These are phyloP conservation scores for Guadua angustifolia DNA, from an alignment of 176 grass and related monocot genomes.

Conservation along the genomic window DNA sequence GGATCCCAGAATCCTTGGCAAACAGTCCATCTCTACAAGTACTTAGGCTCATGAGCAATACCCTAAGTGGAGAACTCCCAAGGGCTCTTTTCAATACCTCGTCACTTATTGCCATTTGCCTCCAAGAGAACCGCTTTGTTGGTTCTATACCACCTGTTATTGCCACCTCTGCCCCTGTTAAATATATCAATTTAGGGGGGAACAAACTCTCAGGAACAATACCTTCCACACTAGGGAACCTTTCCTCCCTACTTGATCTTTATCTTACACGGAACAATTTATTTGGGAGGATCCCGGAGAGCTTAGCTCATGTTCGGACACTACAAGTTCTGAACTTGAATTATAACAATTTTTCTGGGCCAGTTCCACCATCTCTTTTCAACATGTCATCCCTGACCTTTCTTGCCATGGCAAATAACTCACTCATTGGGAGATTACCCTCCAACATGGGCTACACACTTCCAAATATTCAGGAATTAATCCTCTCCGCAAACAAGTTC, in stretches of 20 bases:
- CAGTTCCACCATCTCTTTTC: conserved; percentile 43
- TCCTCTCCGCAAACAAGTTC: conserved; percentile 41
- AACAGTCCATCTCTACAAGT: conserved; percentile 47
- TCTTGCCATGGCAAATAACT: conserved; percentile 40
- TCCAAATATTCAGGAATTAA: conserved; percentile 21
- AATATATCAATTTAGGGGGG: conserved; percentile 30
- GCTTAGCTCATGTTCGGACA: conserved; percentile 42
- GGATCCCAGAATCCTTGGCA: conserved; percentile 50
- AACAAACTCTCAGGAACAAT: conserved; percentile 55
- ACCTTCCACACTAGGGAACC: conserved; percentile 57
- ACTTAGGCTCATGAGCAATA: conserved; percentile 54
- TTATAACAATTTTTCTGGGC: conserved; percentile 38
- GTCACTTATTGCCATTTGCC: conserved; percentile 35
- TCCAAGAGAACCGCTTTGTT: conserved; percentile 35
- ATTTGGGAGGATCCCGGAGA: conserved; percentile 52
- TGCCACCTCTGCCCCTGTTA: background rate
- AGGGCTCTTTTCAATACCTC: conserved; percentile 42
- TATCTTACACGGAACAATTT: conserved; percentile 38
- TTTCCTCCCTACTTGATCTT: conserved; percentile 43
- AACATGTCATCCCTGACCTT: conserved; percentile 38
- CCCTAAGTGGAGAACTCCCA: conserved; percentile 55
- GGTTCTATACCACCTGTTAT: conserved; percentile 43
- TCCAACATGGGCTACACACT: conserved; percentile 4
- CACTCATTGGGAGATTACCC: conserved; percentile 1
- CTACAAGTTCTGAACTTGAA: conserved; percentile 7